Conservation (phyloP, 1,284 basidiomycete genomes). For the Malassezia cuniculi region DNA sequence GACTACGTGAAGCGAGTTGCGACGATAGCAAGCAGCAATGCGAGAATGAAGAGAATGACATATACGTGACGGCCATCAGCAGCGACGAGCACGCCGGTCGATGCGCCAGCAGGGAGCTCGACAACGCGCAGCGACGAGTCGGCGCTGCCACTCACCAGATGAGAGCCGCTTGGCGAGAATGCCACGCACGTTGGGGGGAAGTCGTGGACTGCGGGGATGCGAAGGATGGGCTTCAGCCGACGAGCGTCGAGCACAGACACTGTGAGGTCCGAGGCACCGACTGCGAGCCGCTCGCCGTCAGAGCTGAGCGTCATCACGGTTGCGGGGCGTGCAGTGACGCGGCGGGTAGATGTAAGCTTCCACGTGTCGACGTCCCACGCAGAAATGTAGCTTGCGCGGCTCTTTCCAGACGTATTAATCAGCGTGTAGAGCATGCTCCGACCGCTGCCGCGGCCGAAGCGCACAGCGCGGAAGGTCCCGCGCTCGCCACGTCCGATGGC, state of each 20-base stretch:
- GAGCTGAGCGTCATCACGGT: slow-evolving; percentile 43
- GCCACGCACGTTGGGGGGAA: slow-evolving; percentile 81
- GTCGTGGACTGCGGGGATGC: slow-evolving; percentile 83
- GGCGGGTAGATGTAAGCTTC: slow-evolving; percentile 27
- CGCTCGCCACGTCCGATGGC: slow-evolving; percentile 2
- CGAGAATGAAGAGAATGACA: neutral
- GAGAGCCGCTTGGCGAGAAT: slow-evolving; percentile 61
- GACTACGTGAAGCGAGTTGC: no score
- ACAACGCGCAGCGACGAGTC: slow-evolving; percentile 87
- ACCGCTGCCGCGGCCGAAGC: slow-evolving; percentile 14
- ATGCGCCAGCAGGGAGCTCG: slow-evolving; percentile 53
- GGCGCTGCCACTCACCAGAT: slow-evolving; percentile 79
- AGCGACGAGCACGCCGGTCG: no score
- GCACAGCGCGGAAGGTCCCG: slow-evolving; percentile 20
- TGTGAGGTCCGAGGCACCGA: slow-evolving; percentile 73
- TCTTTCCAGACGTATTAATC: slow-evolving; percentile 26
- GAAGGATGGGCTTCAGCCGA: slow-evolving; percentile 64
- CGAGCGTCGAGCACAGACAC: slow-evolving; percentile 71
- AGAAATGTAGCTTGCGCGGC: slow-evolving; percentile 35
- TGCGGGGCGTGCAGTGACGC: slow-evolving; percentile 35
- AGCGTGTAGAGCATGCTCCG: slow-evolving; percentile 8
- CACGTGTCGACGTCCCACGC: slow-evolving; percentile 39
- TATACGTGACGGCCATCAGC: neutral
- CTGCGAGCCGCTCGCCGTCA: slow-evolving; percentile 69
- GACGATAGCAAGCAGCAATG: slow-evolving; percentile 1